Percentiles rank a stretch among this genome's conserved stretches.
These are phyloP conservation scores for Salix brachista DNA, from an alignment of 345 rosid species.

Conservation along the genomic window DNA sequence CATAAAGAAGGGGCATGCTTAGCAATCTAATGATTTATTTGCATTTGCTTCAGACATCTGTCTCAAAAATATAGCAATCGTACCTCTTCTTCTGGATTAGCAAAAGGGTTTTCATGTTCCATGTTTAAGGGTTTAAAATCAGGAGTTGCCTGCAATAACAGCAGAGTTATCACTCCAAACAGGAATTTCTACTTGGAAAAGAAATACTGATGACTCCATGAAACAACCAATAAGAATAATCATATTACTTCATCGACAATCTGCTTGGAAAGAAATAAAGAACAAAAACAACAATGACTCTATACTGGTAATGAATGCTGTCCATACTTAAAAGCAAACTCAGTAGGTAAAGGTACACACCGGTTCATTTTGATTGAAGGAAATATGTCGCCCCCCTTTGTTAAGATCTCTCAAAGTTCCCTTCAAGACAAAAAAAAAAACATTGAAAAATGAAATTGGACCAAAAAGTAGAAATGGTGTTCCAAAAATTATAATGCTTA, in stretches of 20 bases:
- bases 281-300: neutral
- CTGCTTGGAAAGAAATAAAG: neutral
- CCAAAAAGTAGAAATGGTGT: neutral
- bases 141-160: constrained; percentile 28
- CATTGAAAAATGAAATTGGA: constrained; percentile 4
- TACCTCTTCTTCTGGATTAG: constrained; percentile 40
- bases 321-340: neutral
- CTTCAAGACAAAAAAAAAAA: constrained; percentile 18
- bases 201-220: neutral
- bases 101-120: constrained; percentile 30
- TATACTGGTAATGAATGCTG: neutral
- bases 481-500: neutral
- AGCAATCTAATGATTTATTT: constrained; percentile 1
- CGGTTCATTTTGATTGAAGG: constrained; percentile 31
- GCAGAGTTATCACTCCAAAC: neutral
- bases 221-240: neutral
- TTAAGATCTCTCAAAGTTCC: constrained; percentile 51
- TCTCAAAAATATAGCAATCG: neutral
- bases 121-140: constrained; percentile 37
- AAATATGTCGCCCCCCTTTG: constrained; percentile 32
- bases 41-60: neutral
- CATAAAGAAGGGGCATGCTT: neutral
- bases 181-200: constrained; percentile 1
- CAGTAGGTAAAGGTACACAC: constrained; percentile 24
- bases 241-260: neutral